phyloP scores from a whole-genome alignment of 2,329 filamentous ascomycete species.

The Meredithiella fracta region DNA sequence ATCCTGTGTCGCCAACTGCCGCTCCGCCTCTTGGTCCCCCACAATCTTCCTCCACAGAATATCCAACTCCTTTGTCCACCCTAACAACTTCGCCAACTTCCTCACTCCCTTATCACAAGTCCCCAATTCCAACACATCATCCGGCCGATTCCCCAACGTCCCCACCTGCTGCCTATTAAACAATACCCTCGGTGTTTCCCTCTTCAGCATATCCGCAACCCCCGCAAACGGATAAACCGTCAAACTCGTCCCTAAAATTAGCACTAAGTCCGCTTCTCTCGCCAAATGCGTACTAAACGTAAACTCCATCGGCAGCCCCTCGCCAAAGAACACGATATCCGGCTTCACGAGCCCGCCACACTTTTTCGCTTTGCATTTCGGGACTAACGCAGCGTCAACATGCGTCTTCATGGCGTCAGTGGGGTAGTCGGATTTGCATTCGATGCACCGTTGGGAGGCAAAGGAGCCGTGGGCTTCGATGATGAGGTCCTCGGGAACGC shows the following conservation, averaged over 20 bases:
- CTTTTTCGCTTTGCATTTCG: conserved; percentile 41
- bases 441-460: conserved; percentile 77
- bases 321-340: conserved; percentile 89
- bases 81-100: conserved; percentile 60
- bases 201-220: conserved; percentile 47
- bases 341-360: conserved; percentile 79
- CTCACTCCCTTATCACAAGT: conserved; percentile 72
- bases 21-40: conserved; percentile 40
- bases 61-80: conserved; percentile 77
- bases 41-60: conserved; percentile 53
- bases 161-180: conserved; percentile 81
- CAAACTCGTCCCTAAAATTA: conserved; percentile 80
- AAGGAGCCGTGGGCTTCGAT: conserved; percentile 95
- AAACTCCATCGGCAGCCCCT: conserved; percentile 35
- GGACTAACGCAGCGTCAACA: conserved; percentile 51
- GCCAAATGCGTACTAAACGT: conserved; percentile 29
- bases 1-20: conserved; percentile 25
- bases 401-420: conserved; percentile 56
- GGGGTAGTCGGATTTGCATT: conserved; percentile 60
- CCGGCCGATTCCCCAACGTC: conserved; percentile 53
- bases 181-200: conserved; percentile 56
- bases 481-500: conserved; percentile 64
- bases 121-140: conserved; percentile 72
- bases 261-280: conserved; percentile 51
- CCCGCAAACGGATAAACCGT: conserved; percentile 78